Base-by-base conservation (phyloP, 176 grass and related monocot genomes). In the Cenchrus americanus region DNA sequence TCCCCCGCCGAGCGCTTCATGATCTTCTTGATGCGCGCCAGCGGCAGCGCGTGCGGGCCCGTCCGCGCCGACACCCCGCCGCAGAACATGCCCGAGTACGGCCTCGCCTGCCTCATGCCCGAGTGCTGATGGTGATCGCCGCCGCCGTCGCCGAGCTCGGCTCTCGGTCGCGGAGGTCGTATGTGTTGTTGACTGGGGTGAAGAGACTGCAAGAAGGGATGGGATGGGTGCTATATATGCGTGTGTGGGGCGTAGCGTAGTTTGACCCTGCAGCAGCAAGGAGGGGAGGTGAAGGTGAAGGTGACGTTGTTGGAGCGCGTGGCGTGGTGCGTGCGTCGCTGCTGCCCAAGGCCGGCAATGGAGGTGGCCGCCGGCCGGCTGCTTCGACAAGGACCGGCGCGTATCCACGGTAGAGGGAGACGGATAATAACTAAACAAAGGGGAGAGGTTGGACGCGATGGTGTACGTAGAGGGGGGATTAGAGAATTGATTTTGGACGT, bases 11-110 rank as follows among this genome's bases (percentile, higher is more conserved):
- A 88, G 14, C 59, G 86, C 83, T 91, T 91, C 89, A 94, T 94
- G 83, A 94, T 91, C 92, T 91, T 88, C 83, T 94, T 94, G 80
- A 94, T 91, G 70, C 92, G 77, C 23, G 92, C 92, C 54, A 94
- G 86, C 66, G 92, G 92, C 19, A 94, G 92, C 59, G 86, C 73
- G 83, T 93, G 92, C 63, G 88, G 92, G 0, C 92, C 92, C 32
- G 88, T 93, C 69, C 91, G 52, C 27, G 85, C 69, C 57, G 88
- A 80, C 41, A 87, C 82, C 7, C 88, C 83, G 75, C 84, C 74
- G 59, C 79, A 11, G 79, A 86, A 86, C 21, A 90, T 86, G 27
- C 67, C 88, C 23, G 88, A 90, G 84, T 90, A 94, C 24, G 71
- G 75, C 69, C 92, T 62, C 12, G 92, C 83, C 63, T 84, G 70